Conservation (phyloP, 192 early-diverging fungal species). For the Jimgerdemannia flammicorona region DNA sequence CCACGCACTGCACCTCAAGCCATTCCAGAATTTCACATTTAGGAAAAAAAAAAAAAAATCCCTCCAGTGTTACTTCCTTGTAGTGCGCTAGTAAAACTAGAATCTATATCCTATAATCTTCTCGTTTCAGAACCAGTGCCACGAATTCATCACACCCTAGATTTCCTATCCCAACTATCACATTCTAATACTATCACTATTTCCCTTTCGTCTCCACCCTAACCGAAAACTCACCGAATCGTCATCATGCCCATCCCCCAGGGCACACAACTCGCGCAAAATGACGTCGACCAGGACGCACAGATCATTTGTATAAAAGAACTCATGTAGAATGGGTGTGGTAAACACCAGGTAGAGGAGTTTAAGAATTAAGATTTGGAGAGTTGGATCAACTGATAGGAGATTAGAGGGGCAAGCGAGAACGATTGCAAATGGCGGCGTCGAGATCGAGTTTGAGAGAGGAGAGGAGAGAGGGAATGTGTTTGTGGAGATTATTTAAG, state of each 20-base stretch:
- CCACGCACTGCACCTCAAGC: slow-evolving; percentile 20
- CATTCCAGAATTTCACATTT: slow-evolving; percentile 8
- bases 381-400: slow-evolving; percentile 40
- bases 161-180: too few relatives aligned
- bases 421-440: neutral
- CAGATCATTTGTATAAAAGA: slow-evolving; percentile 93
- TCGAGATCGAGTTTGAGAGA: too few relatives aligned
- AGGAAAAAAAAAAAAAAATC: too few relatives aligned
- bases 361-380: slow-evolving; percentile 60
- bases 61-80: too few relatives aligned
- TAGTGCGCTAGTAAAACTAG: too few relatives aligned
- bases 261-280: slow-evolving; percentile 74
- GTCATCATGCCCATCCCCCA: slow-evolving; percentile 25
- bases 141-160: too few relatives aligned
- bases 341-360: slow-evolving; percentile 72
- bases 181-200: too few relatives aligned
- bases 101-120: too few relatives aligned
- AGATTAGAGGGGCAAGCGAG: neutral
- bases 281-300: slow-evolving; percentile 83
- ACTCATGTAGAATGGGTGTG: slow-evolving; percentile 51
- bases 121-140: too few relatives aligned
- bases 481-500: too few relatives aligned
- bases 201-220: too few relatives aligned
- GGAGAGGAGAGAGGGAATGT: too few relatives aligned
- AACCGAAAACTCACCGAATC: neutral